Base-by-base conservation (phyloP, 257 asterid species). In the Penstemon barbatus region DNA sequence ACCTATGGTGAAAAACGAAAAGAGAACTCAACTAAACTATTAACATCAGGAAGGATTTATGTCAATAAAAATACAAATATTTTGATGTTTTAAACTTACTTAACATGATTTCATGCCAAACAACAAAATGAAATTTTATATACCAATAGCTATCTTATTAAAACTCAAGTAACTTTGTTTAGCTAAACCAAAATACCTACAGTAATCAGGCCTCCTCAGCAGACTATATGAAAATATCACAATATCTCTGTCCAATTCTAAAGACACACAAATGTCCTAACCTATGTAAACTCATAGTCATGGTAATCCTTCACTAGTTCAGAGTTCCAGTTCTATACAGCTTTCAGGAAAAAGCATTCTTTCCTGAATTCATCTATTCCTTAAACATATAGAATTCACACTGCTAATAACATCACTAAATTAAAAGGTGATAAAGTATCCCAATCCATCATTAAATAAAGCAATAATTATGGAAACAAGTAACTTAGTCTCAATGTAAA, bases 301-400 rank as follows among this genome's bases (percentile, higher is more conserved):
- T 9, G 39, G 56, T 18, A 38, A 65, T 25, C 25, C 18, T 39
- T 48, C 13, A 12, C 12, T 39, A 9, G 12, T 38, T 70, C 40
- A 15, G 42, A 40, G 40, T 4, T n/a, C 60, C 44, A 64, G 15
- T 63, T 36, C 15, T 44, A 56, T 41, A 43, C 41, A 42, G 44
- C 61, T 70, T 58, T 44, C n/a, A 43, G 45, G 42, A 19, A 51
- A 56, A 71, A 59, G 8, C 57, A 37, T 48, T 69, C 64, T 70
- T 38, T 68, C 65, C 38, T 48, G 10, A 53, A 39, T 18, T 69
- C 54, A 61, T 38, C 37, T 54, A 43, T 45, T 39, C 42, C 13
- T 36, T 62, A 46, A 38, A 6, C 50, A 64, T 40, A 45, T 4
- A 71, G 25, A 61, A 71, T 51, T 39, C n/a, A n/a, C 42, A 48